Base-by-base conservation (phyloP, 805 yeast genomes). In the Teunomyces stri region DNA sequence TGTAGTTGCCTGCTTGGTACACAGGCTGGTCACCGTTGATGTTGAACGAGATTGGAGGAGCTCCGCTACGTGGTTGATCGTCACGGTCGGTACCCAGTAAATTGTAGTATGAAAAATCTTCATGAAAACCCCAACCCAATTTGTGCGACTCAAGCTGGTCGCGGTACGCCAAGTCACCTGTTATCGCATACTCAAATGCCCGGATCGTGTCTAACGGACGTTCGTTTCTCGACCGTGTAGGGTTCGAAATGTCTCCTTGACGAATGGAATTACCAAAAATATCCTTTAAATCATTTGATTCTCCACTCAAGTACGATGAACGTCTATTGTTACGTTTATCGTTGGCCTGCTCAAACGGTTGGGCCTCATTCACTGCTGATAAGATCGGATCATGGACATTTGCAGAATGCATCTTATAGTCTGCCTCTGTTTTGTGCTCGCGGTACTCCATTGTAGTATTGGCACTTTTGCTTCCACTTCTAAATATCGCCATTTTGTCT, bases 191-290 rank as follows among this genome's bases (percentile, higher is more conserved):
- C 72, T 94, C 98, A 68, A 94, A 94, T 4, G 88, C 78, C 57
- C 98, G 78, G 59, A 94, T 91, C 2, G 99, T 94, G 66, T 95
- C 99, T 59, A 94, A 72, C 3, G 99, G 99, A 60, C 99, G 81
- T 69, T 94, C 99, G 65, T 91, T 92, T 67, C 99, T 81, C 16
- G 87, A 70, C 60, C 99, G 80, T 5, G 97, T 84, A 25, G 99
- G 99, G 63, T 94, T 94, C 33, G 96, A 89, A 56, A 86, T 76
- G 64, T 94, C 99, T 6, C 95, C 87, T 53, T 81, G 81, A 2
- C 62, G 62, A 59, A 94, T 94, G 5, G 85, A 81, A 49, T 80
- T 79, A 16, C 99, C 99, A 65, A 91, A 92, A 37, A 89, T 82
- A 65, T 94, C 99, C 56, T 80, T 80, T 58, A 82, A 61, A 25